Percentiles rank a stretch among this genome's conserved stretches.
Conservation (phyloP, 495 filamentous ascomycete genomes). For the Penicillium silybi region DNA sequence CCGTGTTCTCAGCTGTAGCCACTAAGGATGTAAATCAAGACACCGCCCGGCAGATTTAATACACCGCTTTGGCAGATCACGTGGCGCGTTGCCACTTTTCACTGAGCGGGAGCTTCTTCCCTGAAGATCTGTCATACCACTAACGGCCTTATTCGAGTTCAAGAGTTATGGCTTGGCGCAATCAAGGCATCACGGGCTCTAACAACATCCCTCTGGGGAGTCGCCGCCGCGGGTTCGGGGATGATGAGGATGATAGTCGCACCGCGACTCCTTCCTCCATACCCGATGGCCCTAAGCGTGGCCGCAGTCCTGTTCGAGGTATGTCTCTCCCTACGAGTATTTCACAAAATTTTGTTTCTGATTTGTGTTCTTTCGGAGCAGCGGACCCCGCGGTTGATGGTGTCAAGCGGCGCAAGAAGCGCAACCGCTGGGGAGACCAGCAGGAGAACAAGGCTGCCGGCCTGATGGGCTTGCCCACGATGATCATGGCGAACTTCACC, state of each 20-base stretch:
- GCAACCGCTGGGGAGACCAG: slow-evolving; percentile 95
- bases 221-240: slow-evolving; percentile 82
- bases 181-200: slow-evolving; percentile 94
- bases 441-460: slow-evolving; percentile 97
- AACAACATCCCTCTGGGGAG: slow-evolving; percentile 96
- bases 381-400: slow-evolving; percentile 62
- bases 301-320: slow-evolving; percentile 70
- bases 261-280: slow-evolving; percentile 50
- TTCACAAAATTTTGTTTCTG: not conserved
- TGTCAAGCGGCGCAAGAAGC: slow-evolving; percentile 84
- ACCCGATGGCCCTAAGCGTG: slow-evolving; percentile 60
- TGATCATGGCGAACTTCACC: slow-evolving; percentile 95
- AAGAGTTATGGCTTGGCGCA: slow-evolving; percentile 77
- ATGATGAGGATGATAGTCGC: slow-evolving; percentile 59
- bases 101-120: not conserved
- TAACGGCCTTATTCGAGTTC: slow-evolving; percentile 11
- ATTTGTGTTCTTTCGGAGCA: slow-evolving; percentile 12
- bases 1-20: not conserved
- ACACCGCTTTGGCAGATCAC: slow-evolving; percentile 4
- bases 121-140: slow-evolving; percentile 4
- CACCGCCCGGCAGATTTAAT: not conserved
- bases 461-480: slow-evolving; percentile 93
- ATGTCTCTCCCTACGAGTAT: slow-evolving; percentile 14
- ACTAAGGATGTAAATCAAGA: not conserved
- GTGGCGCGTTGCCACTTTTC: slow-evolving; percentile 14